Conservation (phyloP, 805 yeast genomes). For the Jamesozyma lodderae region DNA sequence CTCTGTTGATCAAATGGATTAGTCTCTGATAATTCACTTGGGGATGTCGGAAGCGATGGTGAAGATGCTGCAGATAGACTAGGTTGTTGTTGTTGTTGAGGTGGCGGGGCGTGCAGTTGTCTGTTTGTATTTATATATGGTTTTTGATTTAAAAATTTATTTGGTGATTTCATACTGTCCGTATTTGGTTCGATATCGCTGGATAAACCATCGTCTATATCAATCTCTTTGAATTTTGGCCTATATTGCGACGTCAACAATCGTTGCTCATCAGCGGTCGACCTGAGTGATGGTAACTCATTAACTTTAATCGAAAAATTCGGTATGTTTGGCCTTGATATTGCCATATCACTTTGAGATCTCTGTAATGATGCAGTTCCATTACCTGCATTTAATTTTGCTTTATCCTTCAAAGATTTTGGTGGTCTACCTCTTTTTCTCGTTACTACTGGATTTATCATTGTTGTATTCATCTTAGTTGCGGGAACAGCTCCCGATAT, state of each 20-base stretch:
- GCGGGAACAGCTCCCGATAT: neutral
- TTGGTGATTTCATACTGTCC: neutral
- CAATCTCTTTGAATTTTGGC: conserved; percentile 25
- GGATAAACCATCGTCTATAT: conserved; percentile 31
- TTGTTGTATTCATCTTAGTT: conserved; percentile 1
- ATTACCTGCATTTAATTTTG: conserved; percentile 12
- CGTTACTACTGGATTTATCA: conserved; percentile 13
- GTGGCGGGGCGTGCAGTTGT: neutral
- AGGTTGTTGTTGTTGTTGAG: conserved; percentile 3
- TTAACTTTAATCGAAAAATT: conserved; percentile 18
- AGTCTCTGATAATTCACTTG: conserved; percentile 26
- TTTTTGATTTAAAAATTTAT: neutral
- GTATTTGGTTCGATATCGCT: conserved; percentile 29
- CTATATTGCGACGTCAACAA: conserved; percentile 5
- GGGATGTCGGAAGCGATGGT: conserved; percentile 29
- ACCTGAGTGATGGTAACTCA: conserved; percentile 16
- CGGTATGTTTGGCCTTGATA: conserved; percentile 22
- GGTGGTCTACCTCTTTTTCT: conserved; percentile 30
- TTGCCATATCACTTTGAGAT: conserved; percentile 25
- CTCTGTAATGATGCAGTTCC: conserved; percentile 15
- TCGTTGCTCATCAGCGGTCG: conserved; percentile 3
- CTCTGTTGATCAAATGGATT: conserved; percentile 26
- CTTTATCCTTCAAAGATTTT: conserved; percentile 12
- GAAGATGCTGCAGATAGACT: conserved; percentile 21
- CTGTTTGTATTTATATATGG: neutral